Conservation (phyloP, 176 grass and related monocot species). For the Stipa capillata region DNA sequence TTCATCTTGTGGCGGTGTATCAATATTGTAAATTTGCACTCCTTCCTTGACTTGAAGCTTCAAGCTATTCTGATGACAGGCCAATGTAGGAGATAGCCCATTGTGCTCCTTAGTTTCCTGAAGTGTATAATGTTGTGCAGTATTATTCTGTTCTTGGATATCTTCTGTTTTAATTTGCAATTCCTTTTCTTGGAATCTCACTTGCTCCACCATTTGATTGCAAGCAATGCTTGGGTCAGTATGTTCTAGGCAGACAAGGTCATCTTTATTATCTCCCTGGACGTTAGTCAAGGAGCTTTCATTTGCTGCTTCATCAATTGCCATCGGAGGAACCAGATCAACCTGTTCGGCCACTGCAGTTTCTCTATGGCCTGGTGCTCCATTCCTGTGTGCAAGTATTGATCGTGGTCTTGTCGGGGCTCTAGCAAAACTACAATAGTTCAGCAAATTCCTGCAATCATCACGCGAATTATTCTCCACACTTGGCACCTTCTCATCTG, state of each 20-base stretch:
- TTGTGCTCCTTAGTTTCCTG: conserved; percentile 34
- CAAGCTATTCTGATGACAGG: conserved; percentile 23
- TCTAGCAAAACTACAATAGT: conserved; percentile 47
- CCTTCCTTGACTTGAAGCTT: conserved; percentile 26
- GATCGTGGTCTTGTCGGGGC: conserved; percentile 58
- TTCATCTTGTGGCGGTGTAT: conserved; percentile 43
- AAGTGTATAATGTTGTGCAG: conserved; percentile 21
- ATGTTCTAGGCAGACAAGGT: conserved; percentile 14
- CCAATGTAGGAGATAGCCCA: conserved; percentile 15
- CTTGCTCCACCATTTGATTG: conserved; percentile 31
- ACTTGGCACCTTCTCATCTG: conserved; percentile 13
- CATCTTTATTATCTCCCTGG: conserved; percentile 26
- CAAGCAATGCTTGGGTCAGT: conserved; percentile 17
- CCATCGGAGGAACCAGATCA: conserved; percentile 29
- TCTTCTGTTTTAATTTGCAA: conserved; percentile 13
- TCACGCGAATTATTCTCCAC: conserved; percentile 9
- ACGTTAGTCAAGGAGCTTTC: conserved; percentile 12
- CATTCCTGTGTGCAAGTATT: conserved; percentile 42
- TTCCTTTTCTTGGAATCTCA: conserved; percentile 35
- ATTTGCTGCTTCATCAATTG: conserved; percentile 26
- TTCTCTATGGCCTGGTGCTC: conserved; percentile 5
- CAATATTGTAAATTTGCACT: conserved; percentile 38
- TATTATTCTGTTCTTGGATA: conserved; percentile 25
- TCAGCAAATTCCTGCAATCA: conserved; percentile 37
- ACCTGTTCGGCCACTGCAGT: conserved; percentile 16